phyloP scores from a whole-genome alignment of 2,329 filamentous ascomycete genomes.

The Paecilomyces variotii region DNA sequence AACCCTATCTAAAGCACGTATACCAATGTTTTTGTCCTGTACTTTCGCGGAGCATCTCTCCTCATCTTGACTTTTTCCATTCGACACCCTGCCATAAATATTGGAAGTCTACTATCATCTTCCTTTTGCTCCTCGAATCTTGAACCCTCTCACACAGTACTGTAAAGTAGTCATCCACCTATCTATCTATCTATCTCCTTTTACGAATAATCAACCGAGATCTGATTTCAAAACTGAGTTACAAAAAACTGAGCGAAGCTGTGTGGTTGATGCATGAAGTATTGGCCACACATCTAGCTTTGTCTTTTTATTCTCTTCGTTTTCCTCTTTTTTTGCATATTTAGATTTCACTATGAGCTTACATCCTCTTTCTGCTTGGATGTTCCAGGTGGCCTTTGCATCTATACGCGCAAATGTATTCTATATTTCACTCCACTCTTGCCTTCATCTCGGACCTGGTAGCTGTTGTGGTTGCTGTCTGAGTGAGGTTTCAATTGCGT shows the following conservation, averaged over 20 bases:
- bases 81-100: conserved; percentile 18
- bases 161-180: conserved; percentile 2
- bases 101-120: conserved; percentile 10
- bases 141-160: not conserved
- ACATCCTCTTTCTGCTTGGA: not conserved
- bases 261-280: not conserved
- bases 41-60: conserved; percentile 1
- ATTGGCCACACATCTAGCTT: not conserved
- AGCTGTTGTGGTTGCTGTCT: not conserved
- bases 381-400: not conserved
- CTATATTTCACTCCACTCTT: not conserved
- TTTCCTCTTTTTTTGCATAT: not conserved
- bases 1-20: conserved; percentile 14
- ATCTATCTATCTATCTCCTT: not conserved
- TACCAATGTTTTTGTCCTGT: not conserved
- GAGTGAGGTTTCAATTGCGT: not conserved
- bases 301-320: not conserved
- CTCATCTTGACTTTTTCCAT: conserved; percentile 12
- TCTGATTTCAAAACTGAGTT: not conserved
- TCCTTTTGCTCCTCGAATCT: not conserved
- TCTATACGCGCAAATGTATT: not conserved
- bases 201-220: not conserved
- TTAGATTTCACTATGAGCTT: not conserved
- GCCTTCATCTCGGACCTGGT: not conserved
- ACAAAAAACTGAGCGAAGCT: not conserved